These are phyloP conservation scores for Pleurotus pulmonarius DNA, from an alignment of 768 basidiomycete genomes.

Conservation along the genomic window DNA sequence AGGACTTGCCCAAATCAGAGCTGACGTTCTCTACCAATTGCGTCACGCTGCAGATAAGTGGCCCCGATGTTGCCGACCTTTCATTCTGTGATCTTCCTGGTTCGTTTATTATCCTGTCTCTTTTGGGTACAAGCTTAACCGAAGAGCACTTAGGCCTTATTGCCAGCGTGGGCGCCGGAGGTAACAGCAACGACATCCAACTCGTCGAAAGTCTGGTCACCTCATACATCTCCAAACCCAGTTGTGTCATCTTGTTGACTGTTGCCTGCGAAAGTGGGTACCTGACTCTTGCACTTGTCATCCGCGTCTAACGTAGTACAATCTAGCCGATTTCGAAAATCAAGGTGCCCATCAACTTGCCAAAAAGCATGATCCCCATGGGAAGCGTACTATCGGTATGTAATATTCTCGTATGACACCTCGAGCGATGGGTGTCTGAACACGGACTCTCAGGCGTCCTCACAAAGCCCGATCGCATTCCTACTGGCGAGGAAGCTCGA, in stretches of 20 bases:
- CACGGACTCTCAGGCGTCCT: conserved; percentile 48
- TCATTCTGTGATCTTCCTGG: conserved; percentile 39
- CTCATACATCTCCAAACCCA: conserved; percentile 57
- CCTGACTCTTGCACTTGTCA: too few relatives aligned
- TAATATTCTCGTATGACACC: neutral
- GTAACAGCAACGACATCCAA: conserved; percentile 53
- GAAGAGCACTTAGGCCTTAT: conserved; percentile 46
- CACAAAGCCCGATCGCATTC: conserved; percentile 72
- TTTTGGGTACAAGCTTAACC: neutral
- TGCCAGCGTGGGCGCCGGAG: conserved; percentile 45
- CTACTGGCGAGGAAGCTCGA: conserved; percentile 43
- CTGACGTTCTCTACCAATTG: conserved; percentile 52
- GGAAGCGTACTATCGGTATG: conserved; percentile 68
- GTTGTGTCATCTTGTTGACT: conserved; percentile 57
- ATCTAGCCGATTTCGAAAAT: conserved; percentile 73
- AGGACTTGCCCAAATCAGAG: conserved; percentile 19
- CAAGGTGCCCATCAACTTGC: conserved; percentile 71
- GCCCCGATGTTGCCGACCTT: conserved; percentile 56
- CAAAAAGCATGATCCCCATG: conserved; percentile 54
- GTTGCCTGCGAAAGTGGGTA: conserved; percentile 62
- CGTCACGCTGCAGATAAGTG: conserved; percentile 57
- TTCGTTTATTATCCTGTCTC: neutral
- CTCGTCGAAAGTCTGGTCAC: conserved; percentile 57
- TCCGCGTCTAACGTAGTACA: too few relatives aligned
- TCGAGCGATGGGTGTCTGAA: too few relatives aligned